Evolutionary conservation across 225 moss, liverwort and hornwort genomes (phyloP).

Genomic region (Thuidium tamariscinum): DNA sequence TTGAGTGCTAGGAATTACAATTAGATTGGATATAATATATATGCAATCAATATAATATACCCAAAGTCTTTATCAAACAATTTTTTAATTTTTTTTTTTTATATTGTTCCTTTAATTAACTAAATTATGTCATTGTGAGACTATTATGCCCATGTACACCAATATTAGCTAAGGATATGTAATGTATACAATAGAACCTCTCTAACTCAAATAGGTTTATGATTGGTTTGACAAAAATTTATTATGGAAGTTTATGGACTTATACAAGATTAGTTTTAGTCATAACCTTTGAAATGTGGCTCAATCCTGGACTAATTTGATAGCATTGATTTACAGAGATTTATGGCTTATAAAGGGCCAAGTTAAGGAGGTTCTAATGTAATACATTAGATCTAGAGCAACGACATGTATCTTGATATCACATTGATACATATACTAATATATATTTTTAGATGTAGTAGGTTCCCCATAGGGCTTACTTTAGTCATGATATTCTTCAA

Average conservation of each 20-base stretch:
- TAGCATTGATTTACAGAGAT: no score
- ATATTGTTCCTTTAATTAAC: neutral
- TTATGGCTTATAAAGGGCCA: no score
- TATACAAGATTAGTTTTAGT: no score
- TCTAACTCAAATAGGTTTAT: no score
- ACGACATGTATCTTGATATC: neutral
- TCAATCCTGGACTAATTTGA: no score
- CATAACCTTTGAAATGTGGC: no score
- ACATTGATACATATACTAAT: neutral
- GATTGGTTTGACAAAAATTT: no score
- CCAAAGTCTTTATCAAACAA: neutral
- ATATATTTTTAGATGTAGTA: neutral
- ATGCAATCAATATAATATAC: neutral
- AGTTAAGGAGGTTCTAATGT: no score
- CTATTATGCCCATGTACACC: neutral
- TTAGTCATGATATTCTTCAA: neutral
- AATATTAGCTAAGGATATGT: neutral
- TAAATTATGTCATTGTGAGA: neutral
- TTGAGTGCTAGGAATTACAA: neutral
- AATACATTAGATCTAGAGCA: neutral
- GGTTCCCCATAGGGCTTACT: rapidly evolving
- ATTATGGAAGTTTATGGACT: no score
- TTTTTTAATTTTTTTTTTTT: neutral
- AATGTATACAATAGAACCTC: no score
- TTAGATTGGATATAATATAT: neutral